Base-by-base conservation (phyloP, 768 basidiomycete genomes). In the Steccherinum ochraceum region DNA sequence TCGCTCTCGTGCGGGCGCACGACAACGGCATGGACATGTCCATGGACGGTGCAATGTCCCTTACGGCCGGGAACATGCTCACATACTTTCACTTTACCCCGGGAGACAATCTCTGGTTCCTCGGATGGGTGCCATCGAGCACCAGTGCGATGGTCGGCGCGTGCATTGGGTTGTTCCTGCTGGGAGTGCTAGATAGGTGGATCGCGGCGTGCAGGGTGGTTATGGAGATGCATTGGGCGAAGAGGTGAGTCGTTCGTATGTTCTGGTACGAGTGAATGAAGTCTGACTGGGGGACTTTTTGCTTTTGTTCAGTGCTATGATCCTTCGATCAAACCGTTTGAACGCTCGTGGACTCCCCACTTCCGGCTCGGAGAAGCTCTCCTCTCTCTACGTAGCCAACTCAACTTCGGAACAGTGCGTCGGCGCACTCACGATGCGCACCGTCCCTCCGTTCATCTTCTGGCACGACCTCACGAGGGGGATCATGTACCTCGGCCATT, bases 121-220 rank as follows among this genome's bases (percentile, higher is more conserved):
- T 56, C n/a, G 83, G 81, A 2, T 94, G 92, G 92, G 81, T 84
- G 0, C 90, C 92, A 0, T 62, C 67, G 2, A 75, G 71, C 21
- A 58, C 64, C 0, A 83, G 86, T 0, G 78, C 88, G 3, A 79
- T 90, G 64, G 72, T 79, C 2, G 91, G 89, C 10, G 73, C 90
- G 0, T 91, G 88, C 55, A 70, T 94, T 13, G 93, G 80, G 0
- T 61, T 95, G 13, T 84, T 93, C 60, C 49, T 94, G 52, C 74
- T 94, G 2, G 84, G 79, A 0, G 54, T 93, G 1, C 67, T 87
- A 19, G 88, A 93, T 27, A 67, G 93, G 35, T 90, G 85, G 81
- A 61, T 92, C n/a, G 69, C 74, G 0, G 83, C 81, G 1, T 71
- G 82, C 41, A 64, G 82, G 40, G 69, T 69, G 0, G 66, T 82